Evolutionary conservation across 73 alveolate species (phyloP).

Genomic region (Uronychia binucleata): DNA sequence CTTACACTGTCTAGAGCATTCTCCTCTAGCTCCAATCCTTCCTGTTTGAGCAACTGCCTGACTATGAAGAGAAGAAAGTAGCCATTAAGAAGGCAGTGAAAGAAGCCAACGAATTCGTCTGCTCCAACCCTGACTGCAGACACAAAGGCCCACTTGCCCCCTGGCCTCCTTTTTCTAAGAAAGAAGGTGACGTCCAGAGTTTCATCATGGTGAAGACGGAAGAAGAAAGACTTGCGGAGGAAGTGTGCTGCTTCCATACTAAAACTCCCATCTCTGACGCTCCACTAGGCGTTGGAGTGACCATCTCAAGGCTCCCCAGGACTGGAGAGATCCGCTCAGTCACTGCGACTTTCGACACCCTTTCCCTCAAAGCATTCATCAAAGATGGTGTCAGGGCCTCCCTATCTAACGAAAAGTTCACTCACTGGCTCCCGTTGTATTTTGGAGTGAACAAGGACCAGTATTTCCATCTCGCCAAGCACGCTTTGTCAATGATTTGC

Average conservation of each 20-base stretch:
- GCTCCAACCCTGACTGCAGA: conserved; percentile 73
- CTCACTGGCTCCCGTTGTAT: conserved; percentile 95
- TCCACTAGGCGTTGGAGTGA: conserved; percentile 87
- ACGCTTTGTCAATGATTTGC: conserved; percentile 86
- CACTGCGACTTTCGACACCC: conserved; percentile 88
- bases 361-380: conserved; percentile 91
- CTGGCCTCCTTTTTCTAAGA: conserved; percentile 79
- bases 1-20: conserved; percentile 89
- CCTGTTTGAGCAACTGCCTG: conserved; percentile 79
- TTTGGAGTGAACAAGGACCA: conserved; percentile 73
- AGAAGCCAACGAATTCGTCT: conserved; percentile 82
- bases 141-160: conserved; percentile 92
- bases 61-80: conserved; percentile 62
- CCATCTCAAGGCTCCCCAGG: conserved; percentile 87
- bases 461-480: conserved; percentile 74
- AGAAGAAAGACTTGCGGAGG: conserved; percentile 78
- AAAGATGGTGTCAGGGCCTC: conserved; percentile 89
- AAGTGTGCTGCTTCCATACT: conserved; percentile 91
- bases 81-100: conserved; percentile 73
- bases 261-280: conserved; percentile 70
- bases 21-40: conserved; percentile 89
- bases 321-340: conserved; percentile 93
- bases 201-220: conserved; percentile 62
- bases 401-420: conserved; percentile 79
- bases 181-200: conserved; percentile 62